Evolutionary conservation across 139 green algal genomes (phyloP), one percentile per base, ranked within the genome.

Genomic region (Chlamydomonas incerta): DNA sequence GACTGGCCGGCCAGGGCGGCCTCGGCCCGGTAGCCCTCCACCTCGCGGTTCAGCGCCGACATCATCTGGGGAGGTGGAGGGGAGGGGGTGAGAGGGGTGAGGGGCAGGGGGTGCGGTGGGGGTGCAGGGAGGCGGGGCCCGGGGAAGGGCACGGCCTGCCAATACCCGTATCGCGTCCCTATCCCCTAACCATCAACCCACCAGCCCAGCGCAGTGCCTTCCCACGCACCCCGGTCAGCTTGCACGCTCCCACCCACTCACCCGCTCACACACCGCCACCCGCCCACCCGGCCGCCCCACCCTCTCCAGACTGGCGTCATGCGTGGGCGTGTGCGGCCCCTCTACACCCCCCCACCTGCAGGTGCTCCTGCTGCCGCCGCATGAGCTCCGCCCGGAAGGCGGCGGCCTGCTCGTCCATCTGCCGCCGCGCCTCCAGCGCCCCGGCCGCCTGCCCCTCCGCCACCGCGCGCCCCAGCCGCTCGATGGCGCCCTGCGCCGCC

Each of bases 11-110:
- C 87, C 1, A 81, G 80, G 0, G 74, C 66, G 1, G 87, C 87
- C 66, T 90, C 87, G 17, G 58, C 57, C 0, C 87, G 80, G 58
- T 87, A 90, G 28, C 6, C 50, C 73, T 90, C 87, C 26, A 90
- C 47, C 73, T 89, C 74, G 6, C 83, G 65, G 50, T 83, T 88
- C 17, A 84, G 73, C 21, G 34, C 65, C 10, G 35, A 35, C 74
- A 83, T 79, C 23, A 33, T 35, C 72, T 65, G 33, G 17, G 41
- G 6, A 8, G 41, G 41, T 50, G 41, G n/a, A n/a, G n/a, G n/a
- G n/a, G n/a, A n/a, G n/a, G n/a, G n/a, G n/a, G n/a, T n/a, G n/a
- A n/a, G n/a, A n/a, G n/a, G n/a, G n/a, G n/a, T n/a, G 46, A 74
- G 62, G 63, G 34, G 63, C 24, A 34, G 11, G 63, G 55, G 37